A percentile compares a stretch with the other conserved stretches of the same genome.
Evolutionary conservation across 345 rosid genomes (phyloP).

Genomic region (Abelmoschus esculentus): DNA sequence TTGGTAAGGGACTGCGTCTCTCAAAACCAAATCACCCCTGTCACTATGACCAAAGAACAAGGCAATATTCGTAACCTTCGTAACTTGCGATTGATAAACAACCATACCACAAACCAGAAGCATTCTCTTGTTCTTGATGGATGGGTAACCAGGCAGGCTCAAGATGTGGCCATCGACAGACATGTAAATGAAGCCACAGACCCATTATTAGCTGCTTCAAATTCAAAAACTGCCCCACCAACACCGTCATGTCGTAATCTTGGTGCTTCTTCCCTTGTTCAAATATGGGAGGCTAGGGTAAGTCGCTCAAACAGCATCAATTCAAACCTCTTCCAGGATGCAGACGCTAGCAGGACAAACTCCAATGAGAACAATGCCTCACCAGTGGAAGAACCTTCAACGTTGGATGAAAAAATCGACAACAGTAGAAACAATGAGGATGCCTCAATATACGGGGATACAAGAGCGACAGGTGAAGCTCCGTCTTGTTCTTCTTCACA

Average conservation of each 20-base stretch:
- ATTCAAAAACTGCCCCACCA: too few species aligned
- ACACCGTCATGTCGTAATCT: conserved; percentile 7
- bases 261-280: conserved; percentile 83
- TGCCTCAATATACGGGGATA: conserved; percentile 25
- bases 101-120: not conserved
- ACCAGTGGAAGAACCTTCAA: conserved; percentile 13
- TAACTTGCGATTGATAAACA: conserved; percentile 12
- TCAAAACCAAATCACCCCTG: not conserved
- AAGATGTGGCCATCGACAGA: too few species aligned
- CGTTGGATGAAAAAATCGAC: not conserved
- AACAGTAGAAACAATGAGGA: conserved; percentile 13
- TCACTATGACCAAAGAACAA: not conserved
- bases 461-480: not conserved
- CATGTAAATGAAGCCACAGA: too few species aligned
- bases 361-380: conserved; percentile 6
- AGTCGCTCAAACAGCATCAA: conserved; percentile 28
- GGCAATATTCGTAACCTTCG: not conserved
- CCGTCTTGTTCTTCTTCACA: not conserved
- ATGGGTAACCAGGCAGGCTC: too few species aligned
- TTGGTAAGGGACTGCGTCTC: conserved; percentile 30
- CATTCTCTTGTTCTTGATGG: too few species aligned
- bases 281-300: conserved; percentile 91
- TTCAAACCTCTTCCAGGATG: too few species aligned
- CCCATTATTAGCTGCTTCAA: too few species aligned
- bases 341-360: too few species aligned